A percentile compares a stretch with the other conserved stretches of the same genome.
Conservation (phyloP, 768 basidiomycete species). For the Termitomyces sp. region DNA sequence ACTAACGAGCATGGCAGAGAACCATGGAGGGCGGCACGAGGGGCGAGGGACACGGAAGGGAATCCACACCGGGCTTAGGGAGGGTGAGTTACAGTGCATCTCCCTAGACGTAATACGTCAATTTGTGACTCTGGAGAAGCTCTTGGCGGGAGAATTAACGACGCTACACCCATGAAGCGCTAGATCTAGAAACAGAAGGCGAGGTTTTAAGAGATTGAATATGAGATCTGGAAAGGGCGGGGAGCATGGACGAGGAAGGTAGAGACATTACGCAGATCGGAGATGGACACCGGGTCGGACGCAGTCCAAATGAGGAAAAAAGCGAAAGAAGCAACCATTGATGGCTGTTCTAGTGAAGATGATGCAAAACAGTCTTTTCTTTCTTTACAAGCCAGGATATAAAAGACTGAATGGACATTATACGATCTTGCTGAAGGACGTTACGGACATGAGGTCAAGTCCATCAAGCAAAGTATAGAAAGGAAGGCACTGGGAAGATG, state of each 20-base stretch:
- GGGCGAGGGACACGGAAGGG: slow-evolving; percentile 10
- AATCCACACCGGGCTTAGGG: slow-evolving; percentile 5
- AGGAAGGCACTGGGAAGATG: background rate
- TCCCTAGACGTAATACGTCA: slow-evolving; percentile 12
- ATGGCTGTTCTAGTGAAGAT: background rate
- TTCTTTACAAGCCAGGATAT: background rate
- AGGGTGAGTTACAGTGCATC: slow-evolving; percentile 6
- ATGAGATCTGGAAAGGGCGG: slow-evolving; percentile 9
- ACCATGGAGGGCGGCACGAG: background rate
- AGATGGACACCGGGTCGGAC: background rate
- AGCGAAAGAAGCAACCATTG: background rate
- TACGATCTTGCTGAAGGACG: background rate
- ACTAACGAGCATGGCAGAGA: background rate
- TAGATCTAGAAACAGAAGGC: slow-evolving; percentile 12
- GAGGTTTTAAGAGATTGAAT: background rate
- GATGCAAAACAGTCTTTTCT: background rate
- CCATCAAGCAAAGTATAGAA: slow-evolving; percentile 4
- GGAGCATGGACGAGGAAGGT: background rate
- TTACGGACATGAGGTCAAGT: background rate
- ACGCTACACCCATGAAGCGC: background rate
- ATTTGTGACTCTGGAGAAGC: slow-evolving; percentile 6
- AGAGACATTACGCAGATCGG: slow-evolving; percentile 3
- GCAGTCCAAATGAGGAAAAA: background rate
- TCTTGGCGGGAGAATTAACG: background rate
- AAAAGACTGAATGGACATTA: background rate